phyloP scores from a whole-genome alignment of 345 rosid genomes.

The Microcos paniculata region DNA sequence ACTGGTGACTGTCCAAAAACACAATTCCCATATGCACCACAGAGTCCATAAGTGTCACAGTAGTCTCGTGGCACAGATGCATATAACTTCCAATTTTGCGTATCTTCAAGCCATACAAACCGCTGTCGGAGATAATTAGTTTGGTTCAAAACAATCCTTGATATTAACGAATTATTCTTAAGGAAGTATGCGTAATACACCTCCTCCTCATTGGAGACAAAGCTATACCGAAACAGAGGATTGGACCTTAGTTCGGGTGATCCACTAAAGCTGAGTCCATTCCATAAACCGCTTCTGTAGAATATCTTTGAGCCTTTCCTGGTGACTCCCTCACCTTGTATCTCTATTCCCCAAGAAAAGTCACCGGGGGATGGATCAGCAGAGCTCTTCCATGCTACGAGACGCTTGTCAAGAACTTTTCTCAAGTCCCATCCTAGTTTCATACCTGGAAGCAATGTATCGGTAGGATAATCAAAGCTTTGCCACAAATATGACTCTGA shows the following conservation, averaged over 20 bases:
- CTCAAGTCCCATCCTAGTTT: constrained; percentile 44
- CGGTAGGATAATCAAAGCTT: constrained; percentile 48
- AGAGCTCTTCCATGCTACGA: constrained; percentile 35
- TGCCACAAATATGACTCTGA: constrained; percentile 37
- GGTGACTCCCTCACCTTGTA: constrained; percentile 21
- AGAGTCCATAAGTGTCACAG: constrained; percentile 15
- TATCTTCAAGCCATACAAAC: constrained; percentile 30
- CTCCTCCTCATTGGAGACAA: constrained; percentile 22
- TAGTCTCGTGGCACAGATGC: constrained; percentile 18
- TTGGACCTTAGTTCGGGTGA: constrained; percentile 27
- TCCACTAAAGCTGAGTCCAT: constrained; percentile 38
- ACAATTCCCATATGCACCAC: constrained; percentile 20
- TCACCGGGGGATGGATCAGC: constrained; percentile 40
- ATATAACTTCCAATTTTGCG: constrained; percentile 26
- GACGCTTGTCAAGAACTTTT: constrained; percentile 13
- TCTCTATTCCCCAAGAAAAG: constrained; percentile 25
- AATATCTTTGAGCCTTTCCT: constrained; percentile 10
- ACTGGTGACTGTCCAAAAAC: not conserved
- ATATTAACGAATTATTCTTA: constrained; percentile 10
- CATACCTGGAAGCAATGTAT: constrained; percentile 47
- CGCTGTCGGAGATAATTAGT: constrained; percentile 11
- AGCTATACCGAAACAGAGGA: constrained; percentile 20
- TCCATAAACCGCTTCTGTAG: constrained; percentile 42
- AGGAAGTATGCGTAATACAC: constrained; percentile 28
- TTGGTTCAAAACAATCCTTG: constrained; percentile 26